phyloP scores from a whole-genome alignment of 495 filamentous ascomycete species.

The Penicillium nucicola region DNA sequence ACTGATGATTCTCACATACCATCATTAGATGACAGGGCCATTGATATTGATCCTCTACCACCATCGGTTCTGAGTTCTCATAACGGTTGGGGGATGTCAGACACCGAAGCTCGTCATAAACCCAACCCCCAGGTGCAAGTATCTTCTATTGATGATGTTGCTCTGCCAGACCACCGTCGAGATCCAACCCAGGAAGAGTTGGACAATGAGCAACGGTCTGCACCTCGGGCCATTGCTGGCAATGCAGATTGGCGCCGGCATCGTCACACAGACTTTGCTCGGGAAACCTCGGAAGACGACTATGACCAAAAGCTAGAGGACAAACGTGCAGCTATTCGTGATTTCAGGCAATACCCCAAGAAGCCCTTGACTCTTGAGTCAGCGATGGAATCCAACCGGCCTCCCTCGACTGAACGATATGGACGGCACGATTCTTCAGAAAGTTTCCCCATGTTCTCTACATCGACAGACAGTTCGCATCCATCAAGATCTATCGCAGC shows the following conservation, averaged over 20 bases:
- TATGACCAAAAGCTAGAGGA: slow-evolving; percentile 43
- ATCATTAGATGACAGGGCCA: slow-evolving; percentile 29
- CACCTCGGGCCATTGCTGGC: slow-evolving; percentile 43
- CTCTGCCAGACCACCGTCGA: slow-evolving; percentile 16
- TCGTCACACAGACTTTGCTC: slow-evolving; percentile 22
- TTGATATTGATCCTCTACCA: slow-evolving; percentile 41
- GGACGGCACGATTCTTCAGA: slow-evolving; percentile 72
- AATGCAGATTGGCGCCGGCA: slow-evolving; percentile 39
- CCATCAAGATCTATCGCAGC: slow-evolving; percentile 42
- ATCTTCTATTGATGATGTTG: slow-evolving; percentile 25
- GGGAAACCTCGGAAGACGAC: slow-evolving; percentile 36
- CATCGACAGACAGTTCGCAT: slow-evolving; percentile 61
- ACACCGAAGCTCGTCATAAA: slow-evolving; percentile 19
- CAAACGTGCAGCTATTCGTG: slow-evolving; percentile 42
- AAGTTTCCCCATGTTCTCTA: slow-evolving; percentile 80
- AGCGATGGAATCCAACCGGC: slow-evolving; percentile 28
- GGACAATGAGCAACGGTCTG: slow-evolving; percentile 39
- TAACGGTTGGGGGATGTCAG: slow-evolving; percentile 38
- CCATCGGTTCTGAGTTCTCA: slow-evolving; percentile 44
- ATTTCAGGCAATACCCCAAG: slow-evolving; percentile 44
- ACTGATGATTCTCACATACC: slow-evolving; percentile 26
- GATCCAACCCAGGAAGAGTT: slow-evolving; percentile 19
- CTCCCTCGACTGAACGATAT: slow-evolving; percentile 38
- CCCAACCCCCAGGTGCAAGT: slow-evolving; percentile 25
- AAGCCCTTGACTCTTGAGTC: slow-evolving; percentile 43